These are phyloP conservation scores for Penicillium lagena DNA, from an alignment of 495 filamentous ascomycete genomes.

Conservation along the genomic window DNA sequence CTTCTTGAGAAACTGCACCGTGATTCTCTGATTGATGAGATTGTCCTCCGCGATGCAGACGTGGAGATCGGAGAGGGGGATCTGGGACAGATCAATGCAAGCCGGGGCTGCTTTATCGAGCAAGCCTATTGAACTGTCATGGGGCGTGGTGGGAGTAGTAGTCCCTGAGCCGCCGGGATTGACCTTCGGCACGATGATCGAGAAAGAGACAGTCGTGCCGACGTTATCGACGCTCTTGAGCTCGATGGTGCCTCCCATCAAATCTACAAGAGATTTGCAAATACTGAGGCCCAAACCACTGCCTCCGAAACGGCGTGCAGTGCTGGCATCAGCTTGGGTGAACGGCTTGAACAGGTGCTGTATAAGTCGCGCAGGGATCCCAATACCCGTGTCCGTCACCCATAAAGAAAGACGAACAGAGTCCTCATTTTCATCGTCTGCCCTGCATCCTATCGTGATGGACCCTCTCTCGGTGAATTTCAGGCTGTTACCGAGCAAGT, in stretches of 20 bases:
- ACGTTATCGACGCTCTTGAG: conserved; percentile 64
- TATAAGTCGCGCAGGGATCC: conserved; percentile 53
- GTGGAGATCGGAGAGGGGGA: conserved; percentile 65
- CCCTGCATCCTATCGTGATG: conserved; percentile 65
- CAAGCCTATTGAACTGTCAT: too few species aligned
- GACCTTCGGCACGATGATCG: conserved; percentile 68
- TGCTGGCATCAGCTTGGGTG: conserved; percentile 77
- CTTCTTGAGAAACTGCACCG: conserved; percentile 72
- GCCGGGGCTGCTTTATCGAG: not conserved
- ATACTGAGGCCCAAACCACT: conserved; percentile 84
- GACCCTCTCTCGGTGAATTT: conserved; percentile 65
- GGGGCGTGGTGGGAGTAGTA: too few species aligned
- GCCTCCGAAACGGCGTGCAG: conserved; percentile 76
- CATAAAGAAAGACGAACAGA: conserved; percentile 66
- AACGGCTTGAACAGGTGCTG: conserved; percentile 77
- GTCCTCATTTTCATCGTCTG: conserved; percentile 59
- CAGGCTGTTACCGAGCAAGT: conserved; percentile 79
- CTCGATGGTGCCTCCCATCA: conserved; percentile 74
- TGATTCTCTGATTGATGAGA: conserved; percentile 79
- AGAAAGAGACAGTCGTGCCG: conserved; percentile 81
- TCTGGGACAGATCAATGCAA: conserved; percentile 47
- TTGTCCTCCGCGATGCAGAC: conserved; percentile 87
- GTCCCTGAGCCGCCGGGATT: conserved; percentile 9
- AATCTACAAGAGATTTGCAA: conserved; percentile 84
- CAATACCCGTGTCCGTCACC: conserved; percentile 79